Evolutionary conservation across 1,139 yeast genomes (phyloP).

Genomic region (Pichia sorboxylosa): DNA sequence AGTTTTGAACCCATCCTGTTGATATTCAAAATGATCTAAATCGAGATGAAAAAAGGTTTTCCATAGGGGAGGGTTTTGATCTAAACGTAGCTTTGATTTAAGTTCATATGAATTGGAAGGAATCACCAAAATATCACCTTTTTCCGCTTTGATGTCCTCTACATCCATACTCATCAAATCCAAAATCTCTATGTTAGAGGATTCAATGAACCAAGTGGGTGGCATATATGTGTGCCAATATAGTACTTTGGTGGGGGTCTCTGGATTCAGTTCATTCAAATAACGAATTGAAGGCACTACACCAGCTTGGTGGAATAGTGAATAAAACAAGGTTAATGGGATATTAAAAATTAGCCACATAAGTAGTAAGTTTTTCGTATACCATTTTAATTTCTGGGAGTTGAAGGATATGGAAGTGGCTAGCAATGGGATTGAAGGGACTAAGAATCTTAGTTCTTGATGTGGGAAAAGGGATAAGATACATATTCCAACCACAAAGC

Average conservation of each 20-base stretch:
- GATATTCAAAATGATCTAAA: slow-evolving; percentile 55
- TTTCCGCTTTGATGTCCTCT: too few species aligned
- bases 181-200: not conserved
- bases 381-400: not conserved
- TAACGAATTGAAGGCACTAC: slow-evolving; percentile 50
- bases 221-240: slow-evolving; percentile 97
- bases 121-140: not conserved
- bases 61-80: too few species aligned
- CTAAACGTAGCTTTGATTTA: too few species aligned
- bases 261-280: slow-evolving; percentile 20
- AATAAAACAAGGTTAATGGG: slow-evolving; percentile 54
- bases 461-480: slow-evolving; percentile 69
- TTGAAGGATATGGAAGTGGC: slow-evolving; percentile 1
- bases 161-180: too few species aligned
- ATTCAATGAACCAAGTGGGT: slow-evolving; percentile 63
- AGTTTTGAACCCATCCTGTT: slow-evolving; percentile 27
- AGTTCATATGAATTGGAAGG: not conserved
- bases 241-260: slow-evolving; percentile 28
- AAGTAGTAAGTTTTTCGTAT: not conserved
- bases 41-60: slow-evolving; percentile 41
- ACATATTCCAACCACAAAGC: slow-evolving; percentile 50
- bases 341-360: slow-evolving; percentile 60
- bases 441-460: slow-evolving; percentile 78
- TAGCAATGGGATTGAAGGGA: slow-evolving; percentile 66
- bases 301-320: slow-evolving; percentile 84